These are phyloP conservation scores for Aristolochia contorta DNA, from an alignment of 164 flowering plant genomes.

Conservation along the genomic window DNA sequence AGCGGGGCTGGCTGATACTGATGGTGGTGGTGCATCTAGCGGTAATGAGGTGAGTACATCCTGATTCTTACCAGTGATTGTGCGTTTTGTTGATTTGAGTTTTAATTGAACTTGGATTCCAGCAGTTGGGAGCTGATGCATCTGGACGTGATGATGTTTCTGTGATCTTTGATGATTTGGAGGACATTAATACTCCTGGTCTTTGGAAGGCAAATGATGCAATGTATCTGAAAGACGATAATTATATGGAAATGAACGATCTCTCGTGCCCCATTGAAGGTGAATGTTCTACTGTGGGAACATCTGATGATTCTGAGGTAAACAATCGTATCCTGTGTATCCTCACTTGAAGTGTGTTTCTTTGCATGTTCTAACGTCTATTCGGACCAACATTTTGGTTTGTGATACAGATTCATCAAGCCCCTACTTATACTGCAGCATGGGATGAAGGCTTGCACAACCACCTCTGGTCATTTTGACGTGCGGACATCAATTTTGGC, in stretches of 20 bases:
- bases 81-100: not conserved
- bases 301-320: not conserved
- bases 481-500: too few relatives aligned
- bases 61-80: not conserved
- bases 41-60: not conserved
- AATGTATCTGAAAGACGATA: not conserved
- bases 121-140: not conserved
- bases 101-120: not conserved
- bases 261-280: not conserved
- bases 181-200: conserved; percentile 13
- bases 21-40: not conserved
- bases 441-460: too few relatives aligned
- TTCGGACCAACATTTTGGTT: too few relatives aligned
- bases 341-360: too few relatives aligned
- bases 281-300: not conserved
- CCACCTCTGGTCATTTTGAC: too few relatives aligned
- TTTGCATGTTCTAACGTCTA: too few relatives aligned
- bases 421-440: too few relatives aligned
- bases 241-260: not conserved
- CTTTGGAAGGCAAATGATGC: not conserved
- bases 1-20: not conserved
- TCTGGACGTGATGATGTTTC: conserved; percentile 1
- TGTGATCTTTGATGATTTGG: conserved; percentile 25
- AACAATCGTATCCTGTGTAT: not conserved
- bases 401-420: too few relatives aligned